These are phyloP conservation scores for Paracorniculantispora psalliotae DNA, from an alignment of 2,329 filamentous ascomycete genomes.

Conservation along the genomic window DNA sequence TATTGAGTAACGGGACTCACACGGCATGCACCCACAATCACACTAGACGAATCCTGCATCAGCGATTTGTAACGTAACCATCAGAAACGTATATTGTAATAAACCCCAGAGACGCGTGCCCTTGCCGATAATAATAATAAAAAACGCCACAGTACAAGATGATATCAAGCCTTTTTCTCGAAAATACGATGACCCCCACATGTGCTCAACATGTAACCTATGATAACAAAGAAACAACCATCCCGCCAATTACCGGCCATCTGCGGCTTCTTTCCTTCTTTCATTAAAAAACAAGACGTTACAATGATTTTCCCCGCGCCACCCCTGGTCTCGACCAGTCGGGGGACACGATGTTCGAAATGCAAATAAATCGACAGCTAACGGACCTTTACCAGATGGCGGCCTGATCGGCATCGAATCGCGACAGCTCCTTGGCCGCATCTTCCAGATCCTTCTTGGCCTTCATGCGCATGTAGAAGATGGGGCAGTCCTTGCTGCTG, in stretches of 20 bases:
- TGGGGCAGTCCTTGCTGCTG: conserved; percentile 91
- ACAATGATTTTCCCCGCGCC: background rate
- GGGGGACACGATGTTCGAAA: background rate
- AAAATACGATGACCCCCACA: conserved; percentile 2
- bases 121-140: background rate
- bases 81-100: background rate
- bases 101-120: background rate
- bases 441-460: conserved; percentile 98
- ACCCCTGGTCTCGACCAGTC: background rate
- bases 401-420: conserved; percentile 83
- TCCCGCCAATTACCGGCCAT: background rate
- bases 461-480: conserved; percentile 99
- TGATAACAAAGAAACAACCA: background rate
- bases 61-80: conserved; percentile 10
- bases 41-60: background rate
- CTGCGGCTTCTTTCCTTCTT: conserved; percentile 1
- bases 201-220: background rate
- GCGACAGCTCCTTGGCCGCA: conserved; percentile 77
- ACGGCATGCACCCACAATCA: background rate
- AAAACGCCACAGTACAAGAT: conserved; percentile 12
- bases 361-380: background rate
- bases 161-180: background rate
- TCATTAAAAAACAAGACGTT: conserved; percentile 6
- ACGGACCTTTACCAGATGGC: conserved; percentile 46
- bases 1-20: background rate